Percentiles rank a stretch among this genome's conserved stretches.
These are phyloP conservation scores for Ephemerocybe angulata DNA, from an alignment of 768 basidiomycete genomes.

Conservation along the genomic window DNA sequence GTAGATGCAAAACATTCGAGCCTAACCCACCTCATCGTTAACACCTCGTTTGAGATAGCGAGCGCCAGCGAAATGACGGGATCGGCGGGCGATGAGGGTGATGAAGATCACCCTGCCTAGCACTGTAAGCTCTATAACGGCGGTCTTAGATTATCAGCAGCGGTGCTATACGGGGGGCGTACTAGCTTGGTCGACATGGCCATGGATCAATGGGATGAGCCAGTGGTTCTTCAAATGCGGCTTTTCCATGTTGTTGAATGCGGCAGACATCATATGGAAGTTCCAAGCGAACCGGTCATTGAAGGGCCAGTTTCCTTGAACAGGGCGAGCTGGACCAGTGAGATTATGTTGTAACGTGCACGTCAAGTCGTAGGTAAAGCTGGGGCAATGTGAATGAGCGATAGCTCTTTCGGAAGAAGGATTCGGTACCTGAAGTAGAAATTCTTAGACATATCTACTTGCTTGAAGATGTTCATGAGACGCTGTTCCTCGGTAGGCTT, in stretches of 20 bases:
- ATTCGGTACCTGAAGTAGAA: conserved; percentile 87
- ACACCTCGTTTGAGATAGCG: conserved; percentile 92
- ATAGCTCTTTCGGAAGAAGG: not conserved
- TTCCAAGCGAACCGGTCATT: conserved; percentile 96
- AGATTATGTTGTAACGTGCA: conserved; percentile 94
- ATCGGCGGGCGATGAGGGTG: conserved; percentile 91
- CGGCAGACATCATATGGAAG: conserved; percentile 72
- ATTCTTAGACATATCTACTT: conserved; percentile 98
- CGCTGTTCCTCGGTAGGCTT: conserved; percentile 87
- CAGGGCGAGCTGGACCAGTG: conserved; percentile 47
- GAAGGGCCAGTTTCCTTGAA: conserved; percentile 57
- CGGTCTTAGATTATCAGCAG: not conserved
- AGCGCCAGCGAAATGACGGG: conserved; percentile 93
- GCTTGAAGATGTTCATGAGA: conserved; percentile 86
- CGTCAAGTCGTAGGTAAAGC: conserved; percentile 95
- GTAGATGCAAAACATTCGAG: not conserved
- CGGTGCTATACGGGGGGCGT: not conserved
- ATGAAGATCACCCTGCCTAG: conserved; percentile 88
- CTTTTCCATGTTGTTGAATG: conserved; percentile 48
- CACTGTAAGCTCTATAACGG: conserved; percentile 80
- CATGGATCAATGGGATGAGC: conserved; percentile 90
- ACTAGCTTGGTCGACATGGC: conserved; percentile 99
- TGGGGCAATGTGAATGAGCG: conserved; percentile 26
- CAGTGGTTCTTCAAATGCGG: conserved; percentile 61
- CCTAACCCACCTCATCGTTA: conserved; percentile 71